These are phyloP conservation scores for Emydomyces testavorans DNA, from an alignment of 2,329 filamentous ascomycete genomes.

Conservation along the genomic window DNA sequence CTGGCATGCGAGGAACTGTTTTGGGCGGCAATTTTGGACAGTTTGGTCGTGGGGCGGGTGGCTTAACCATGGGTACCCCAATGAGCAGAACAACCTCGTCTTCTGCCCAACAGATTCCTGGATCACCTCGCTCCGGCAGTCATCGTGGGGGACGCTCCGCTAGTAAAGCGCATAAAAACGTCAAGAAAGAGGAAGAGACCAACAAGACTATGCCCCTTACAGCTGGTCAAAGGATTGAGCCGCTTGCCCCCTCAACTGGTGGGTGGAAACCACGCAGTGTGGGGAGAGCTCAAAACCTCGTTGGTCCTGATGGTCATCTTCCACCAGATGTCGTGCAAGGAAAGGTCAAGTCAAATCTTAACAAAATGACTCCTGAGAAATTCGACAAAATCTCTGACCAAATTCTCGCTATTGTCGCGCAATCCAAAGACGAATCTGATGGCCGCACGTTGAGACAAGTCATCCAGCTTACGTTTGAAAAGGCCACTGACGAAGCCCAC, in stretches of 20 bases:
- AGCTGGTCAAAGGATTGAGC: constrained; percentile 66
- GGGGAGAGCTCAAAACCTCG: constrained; percentile 26
- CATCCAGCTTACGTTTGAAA: constrained; percentile 97
- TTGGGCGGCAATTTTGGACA: constrained; percentile 46
- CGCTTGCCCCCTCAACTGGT: constrained; percentile 56
- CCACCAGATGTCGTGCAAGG: constrained; percentile 89
- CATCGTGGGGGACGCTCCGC: constrained; percentile 43
- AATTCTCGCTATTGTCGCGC: constrained; percentile 80
- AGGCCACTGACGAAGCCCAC: constrained; percentile 94
- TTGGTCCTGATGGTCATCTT: constrained; percentile 50
- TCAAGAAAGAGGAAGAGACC: constrained; percentile 50
- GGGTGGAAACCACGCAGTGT: constrained; percentile 82
- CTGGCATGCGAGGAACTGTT: constrained; percentile 39
- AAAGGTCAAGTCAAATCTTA: constrained; percentile 95
- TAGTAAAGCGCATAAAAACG: constrained; percentile 41
- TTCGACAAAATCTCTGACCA: constrained; percentile 93
- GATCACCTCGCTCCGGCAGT: constrained; percentile 62
- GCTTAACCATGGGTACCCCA: constrained; percentile 50
- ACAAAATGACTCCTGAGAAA: constrained; percentile 99
- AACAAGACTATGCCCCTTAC: constrained; percentile 89
- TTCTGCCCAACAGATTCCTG: constrained; percentile 47
- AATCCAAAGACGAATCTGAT: constrained; percentile 91
- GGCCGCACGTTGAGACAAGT: constrained; percentile 92
- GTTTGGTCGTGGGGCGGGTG: constrained; percentile 47
- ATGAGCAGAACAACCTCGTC: constrained; percentile 56